Percentiles rank a stretch among this genome's conserved stretches.
Conservation (phyloP, 1,284 basidiomycete species). For the Amylostereum areolatum region DNA sequence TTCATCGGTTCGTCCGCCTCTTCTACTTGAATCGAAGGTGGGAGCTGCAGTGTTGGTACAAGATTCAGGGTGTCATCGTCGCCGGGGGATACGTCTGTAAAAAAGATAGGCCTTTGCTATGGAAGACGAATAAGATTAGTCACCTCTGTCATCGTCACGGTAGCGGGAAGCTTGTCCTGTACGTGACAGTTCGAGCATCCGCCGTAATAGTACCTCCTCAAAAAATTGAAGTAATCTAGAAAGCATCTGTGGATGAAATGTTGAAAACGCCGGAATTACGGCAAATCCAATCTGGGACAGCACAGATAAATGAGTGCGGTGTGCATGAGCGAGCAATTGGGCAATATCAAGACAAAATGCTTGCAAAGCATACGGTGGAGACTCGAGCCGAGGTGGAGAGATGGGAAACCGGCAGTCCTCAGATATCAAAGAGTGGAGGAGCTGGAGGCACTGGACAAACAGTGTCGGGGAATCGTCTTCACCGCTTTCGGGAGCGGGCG, state of each 20-base stretch:
- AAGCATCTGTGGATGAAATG: constrained; percentile 55
- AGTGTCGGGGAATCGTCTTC: constrained; percentile 38
- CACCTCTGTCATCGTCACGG: no score
- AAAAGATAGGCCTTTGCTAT: no score
- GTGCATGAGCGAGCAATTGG: constrained; percentile 48
- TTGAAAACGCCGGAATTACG: constrained; percentile 61
- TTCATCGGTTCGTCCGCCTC: constrained; percentile 34
- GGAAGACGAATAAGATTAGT: no score
- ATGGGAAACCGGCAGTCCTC: constrained; percentile 67
- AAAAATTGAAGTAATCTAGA: constrained; percentile 56
- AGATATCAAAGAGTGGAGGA: constrained; percentile 53
- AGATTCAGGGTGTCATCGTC: constrained; percentile 20
- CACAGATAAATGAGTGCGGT: constrained; percentile 44
- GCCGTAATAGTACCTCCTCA: constrained; percentile 49
- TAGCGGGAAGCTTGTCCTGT: no score
- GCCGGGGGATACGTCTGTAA: no score
- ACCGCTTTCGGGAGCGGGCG: constrained; percentile 36
- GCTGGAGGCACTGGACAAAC: constrained; percentile 51
- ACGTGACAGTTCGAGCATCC: constrained; percentile 29
- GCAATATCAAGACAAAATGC: constrained; percentile 57
- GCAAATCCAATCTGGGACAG: constrained; percentile 55
- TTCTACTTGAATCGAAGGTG: constrained; percentile 54
- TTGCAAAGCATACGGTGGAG: constrained; percentile 64
- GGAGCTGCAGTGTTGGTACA: constrained; percentile 10
- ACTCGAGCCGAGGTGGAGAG: constrained; percentile 44